Evolutionary conservation across 345 rosid species (phyloP).

Genomic region (Erodium maritimum): DNA sequence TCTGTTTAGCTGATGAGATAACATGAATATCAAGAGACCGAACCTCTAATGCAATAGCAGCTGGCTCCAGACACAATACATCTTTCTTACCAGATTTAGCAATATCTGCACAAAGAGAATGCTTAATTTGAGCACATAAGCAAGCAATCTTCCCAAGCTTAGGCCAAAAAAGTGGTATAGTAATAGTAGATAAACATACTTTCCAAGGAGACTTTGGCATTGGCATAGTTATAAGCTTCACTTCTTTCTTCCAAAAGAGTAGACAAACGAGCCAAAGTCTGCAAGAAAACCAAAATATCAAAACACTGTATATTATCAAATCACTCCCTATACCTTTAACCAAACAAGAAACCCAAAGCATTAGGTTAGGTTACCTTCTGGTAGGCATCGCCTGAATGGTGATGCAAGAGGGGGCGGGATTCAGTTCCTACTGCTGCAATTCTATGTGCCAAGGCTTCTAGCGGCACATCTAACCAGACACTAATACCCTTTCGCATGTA

Average conservation of each 20-base stretch:
- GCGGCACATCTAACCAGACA: constrained; percentile 94
- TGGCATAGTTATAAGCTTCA: constrained; percentile 58
- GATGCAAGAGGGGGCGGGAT: constrained; percentile 76
- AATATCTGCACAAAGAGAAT: constrained; percentile 37
- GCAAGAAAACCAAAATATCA: neutral
- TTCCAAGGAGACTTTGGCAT: constrained; percentile 73
- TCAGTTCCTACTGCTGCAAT: constrained; percentile 83
- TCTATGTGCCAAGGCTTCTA: constrained; percentile 82
- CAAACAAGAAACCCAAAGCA: neutral
- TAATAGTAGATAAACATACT: constrained; percentile 43
- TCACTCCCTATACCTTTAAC: no score
- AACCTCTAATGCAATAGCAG: constrained; percentile 76
- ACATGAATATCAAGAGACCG: constrained; percentile 6
- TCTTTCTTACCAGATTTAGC: constrained; percentile 53
- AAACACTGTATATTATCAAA: no score
- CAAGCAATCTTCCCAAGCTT: neutral
- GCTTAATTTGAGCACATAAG: no score
- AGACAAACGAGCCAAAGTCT: constrained; percentile 76
- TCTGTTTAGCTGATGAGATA: no score
- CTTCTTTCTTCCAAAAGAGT: constrained; percentile 61
- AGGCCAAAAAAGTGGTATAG: no score
- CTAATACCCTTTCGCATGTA: constrained; percentile 73
- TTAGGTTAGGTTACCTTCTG: constrained; percentile 30
- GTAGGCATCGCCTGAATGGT: constrained; percentile 74
- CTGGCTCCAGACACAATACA: constrained; percentile 54